These are phyloP conservation scores for Mycena chlorophos DNA, from an alignment of 768 basidiomycete genomes.

Conservation along the genomic window DNA sequence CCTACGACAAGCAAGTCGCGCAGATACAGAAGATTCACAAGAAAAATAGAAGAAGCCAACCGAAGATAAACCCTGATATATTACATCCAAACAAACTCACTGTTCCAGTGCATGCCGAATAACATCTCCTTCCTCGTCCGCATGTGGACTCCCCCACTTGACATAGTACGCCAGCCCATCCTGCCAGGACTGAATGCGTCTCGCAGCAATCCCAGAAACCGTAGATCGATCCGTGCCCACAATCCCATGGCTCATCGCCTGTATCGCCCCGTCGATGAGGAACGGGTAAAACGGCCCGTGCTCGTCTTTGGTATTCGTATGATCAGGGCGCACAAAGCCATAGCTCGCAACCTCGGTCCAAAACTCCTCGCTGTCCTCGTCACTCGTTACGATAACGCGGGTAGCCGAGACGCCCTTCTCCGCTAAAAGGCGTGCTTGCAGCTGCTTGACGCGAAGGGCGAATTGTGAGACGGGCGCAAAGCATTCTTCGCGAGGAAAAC, in stretches of 20 bases:
- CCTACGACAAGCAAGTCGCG: no score
- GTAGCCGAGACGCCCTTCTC: conserved; percentile 23
- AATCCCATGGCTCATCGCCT: conserved; percentile 46
- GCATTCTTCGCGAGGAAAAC: neutral
- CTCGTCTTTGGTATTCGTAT: conserved; percentile 24
- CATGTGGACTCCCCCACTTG: no score
- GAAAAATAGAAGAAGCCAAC: no score
- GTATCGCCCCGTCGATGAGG: conserved; percentile 48
- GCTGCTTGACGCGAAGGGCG: neutral
- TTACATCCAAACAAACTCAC: no score
- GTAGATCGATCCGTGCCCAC: conserved; percentile 49
- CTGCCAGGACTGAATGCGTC: conserved; percentile 47
- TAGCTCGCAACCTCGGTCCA: conserved; percentile 13
- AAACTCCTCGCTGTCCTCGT: conserved; percentile 1
- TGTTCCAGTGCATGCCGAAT: no score
- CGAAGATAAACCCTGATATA: no score
- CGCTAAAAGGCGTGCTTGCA: conserved; percentile 25
- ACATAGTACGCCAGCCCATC: no score
- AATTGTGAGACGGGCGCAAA: neutral
- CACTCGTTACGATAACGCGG: conserved; percentile 37
- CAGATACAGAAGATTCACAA: no score
- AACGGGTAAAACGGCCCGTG: conserved; percentile 35
- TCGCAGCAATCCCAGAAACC: conserved; percentile 42
- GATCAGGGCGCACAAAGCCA: conserved; percentile 34
- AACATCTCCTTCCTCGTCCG: no score